A percentile compares a stretch with the other conserved stretches of the same genome.
Evolutionary conservation across 73 alveolate species (phyloP).

Genomic region (Paramecium caudatum): DNA sequence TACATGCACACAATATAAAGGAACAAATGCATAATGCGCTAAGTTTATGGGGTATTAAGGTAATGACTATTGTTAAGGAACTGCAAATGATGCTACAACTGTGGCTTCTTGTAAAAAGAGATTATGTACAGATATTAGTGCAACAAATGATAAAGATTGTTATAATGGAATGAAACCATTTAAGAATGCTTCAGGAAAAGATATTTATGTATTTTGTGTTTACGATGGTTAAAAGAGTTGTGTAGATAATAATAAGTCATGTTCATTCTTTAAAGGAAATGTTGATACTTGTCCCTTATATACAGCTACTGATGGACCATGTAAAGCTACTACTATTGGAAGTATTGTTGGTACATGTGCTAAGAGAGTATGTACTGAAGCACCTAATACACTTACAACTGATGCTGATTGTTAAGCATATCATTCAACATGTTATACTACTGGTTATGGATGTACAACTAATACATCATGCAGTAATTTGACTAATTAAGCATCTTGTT

Average conservation of each 20-base stretch:
- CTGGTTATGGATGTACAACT: not conserved
- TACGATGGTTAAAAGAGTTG: not conserved
- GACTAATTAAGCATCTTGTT: not conserved
- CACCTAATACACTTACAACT: not conserved
- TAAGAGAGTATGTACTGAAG: not conserved
- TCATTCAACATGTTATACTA: not conserved
- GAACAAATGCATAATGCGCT: not conserved
- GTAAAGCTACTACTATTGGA: not conserved
- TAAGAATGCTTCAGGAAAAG: too few relatives aligned
- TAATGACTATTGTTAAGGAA: not conserved
- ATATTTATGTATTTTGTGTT: too few relatives aligned
- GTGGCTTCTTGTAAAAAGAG: not conserved
- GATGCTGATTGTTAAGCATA: not conserved
- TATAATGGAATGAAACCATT: not conserved
- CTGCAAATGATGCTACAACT: not conserved
- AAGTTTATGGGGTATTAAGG: not conserved
- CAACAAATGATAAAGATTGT: not conserved
- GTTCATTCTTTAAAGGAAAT: not conserved
- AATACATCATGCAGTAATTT: not conserved
- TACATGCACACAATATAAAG: not conserved
- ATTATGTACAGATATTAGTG: not conserved
- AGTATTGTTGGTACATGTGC: not conserved
- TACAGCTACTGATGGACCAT: slow-evolving; percentile 37
- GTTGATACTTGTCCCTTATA: not conserved
- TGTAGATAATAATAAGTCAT: too few relatives aligned